Evolutionary conservation across 805 yeast species (phyloP).

Genomic region (Candida ortonii): DNA sequence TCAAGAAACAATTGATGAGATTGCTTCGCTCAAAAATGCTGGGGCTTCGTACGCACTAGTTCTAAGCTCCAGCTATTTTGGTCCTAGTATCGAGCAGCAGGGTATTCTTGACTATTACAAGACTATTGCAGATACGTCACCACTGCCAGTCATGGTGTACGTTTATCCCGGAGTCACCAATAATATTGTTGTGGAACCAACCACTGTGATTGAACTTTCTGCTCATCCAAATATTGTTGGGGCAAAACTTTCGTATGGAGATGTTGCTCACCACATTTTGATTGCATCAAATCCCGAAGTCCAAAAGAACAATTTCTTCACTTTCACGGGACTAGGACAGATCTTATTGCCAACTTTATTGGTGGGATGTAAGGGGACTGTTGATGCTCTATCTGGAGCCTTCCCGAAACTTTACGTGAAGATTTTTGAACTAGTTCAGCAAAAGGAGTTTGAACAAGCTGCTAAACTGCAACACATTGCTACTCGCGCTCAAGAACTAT

Average conservation of each 20-base stretch:
- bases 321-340: slow-evolving; percentile 53
- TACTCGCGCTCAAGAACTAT: slow-evolving; percentile 45
- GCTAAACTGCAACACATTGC: slow-evolving; percentile 40
- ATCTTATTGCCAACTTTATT: slow-evolving; percentile 45
- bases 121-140: slow-evolving; percentile 41
- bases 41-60: slow-evolving; percentile 41
- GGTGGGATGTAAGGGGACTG: slow-evolving; percentile 48
- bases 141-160: slow-evolving; percentile 44
- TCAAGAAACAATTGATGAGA: slow-evolving; percentile 43
- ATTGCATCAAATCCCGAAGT: slow-evolving; percentile 43
- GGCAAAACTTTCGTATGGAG: slow-evolving; percentile 50
- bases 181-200: slow-evolving; percentile 36
- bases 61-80: slow-evolving; percentile 48
- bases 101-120: slow-evolving; percentile 46
- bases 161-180: slow-evolving; percentile 51
- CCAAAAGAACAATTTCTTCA: slow-evolving; percentile 37
- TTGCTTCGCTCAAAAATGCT: slow-evolving; percentile 33
- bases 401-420: slow-evolving; percentile 48
- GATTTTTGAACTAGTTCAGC: slow-evolving; percentile 37
- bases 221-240: slow-evolving; percentile 50
- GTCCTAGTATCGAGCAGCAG: slow-evolving; percentile 41
- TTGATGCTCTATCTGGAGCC: slow-evolving; percentile 53
- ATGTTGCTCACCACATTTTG: slow-evolving; percentile 45
- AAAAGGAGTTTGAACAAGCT: slow-evolving; percentile 42
- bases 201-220: slow-evolving; percentile 40